Evolutionary conservation across 1,284 basidiomycete genomes (phyloP), one percentile per base, ranked within the genome.

Genomic region (Pseudozyma hubeiensis): DNA sequence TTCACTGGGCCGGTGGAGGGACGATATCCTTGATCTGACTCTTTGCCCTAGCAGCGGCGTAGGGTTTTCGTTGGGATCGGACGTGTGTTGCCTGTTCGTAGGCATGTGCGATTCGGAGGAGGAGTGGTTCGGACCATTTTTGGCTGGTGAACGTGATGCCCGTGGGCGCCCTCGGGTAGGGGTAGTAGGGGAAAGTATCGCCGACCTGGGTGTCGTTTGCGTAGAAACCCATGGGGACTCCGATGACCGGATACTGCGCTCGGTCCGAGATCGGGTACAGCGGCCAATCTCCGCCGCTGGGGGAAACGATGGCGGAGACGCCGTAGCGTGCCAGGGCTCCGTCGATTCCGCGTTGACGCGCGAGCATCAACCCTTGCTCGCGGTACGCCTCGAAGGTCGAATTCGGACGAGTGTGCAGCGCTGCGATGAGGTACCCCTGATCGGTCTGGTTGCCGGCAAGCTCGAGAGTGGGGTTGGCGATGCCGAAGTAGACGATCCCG

Each of bases 31-130:
- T 82, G 64, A 91, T 80, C 84, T 91, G 90, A 8, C 88, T 90
- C 74, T 85, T 88, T 4, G 90, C 90, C 35, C 90, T 88, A 1
- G 89, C 90, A 7, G 86, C 88, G 3, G 86, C 57, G 71, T 87
- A 90, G 1, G 90, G 89, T 64, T 82, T 86, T 58, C 88, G 84
- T 55, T 83, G 78, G 39, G 88, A 77, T n/a, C 90, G 81, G 5
- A 87, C 88, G 64, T 88, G 85, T 0, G 90, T 91, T 68, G 87
- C 86, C 75, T 90, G 90, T 76, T 91, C 90, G 75, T 89, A 91
- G 1, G 90, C 90, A 81, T 88, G 90, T 5, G 87, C 90, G 59
- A 88, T 88, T 0, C 87, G 85, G 54, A 91, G 85, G 34, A 91
- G 85, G 33, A 88, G 80, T 60, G 88, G 89, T 64, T 91, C 90